Percentiles rank a stretch among this genome's conserved stretches.
These are phyloP conservation scores for Thalassiosira ordinaria DNA, from an alignment of 352 stramenopile genomes.

Conservation along the genomic window DNA sequence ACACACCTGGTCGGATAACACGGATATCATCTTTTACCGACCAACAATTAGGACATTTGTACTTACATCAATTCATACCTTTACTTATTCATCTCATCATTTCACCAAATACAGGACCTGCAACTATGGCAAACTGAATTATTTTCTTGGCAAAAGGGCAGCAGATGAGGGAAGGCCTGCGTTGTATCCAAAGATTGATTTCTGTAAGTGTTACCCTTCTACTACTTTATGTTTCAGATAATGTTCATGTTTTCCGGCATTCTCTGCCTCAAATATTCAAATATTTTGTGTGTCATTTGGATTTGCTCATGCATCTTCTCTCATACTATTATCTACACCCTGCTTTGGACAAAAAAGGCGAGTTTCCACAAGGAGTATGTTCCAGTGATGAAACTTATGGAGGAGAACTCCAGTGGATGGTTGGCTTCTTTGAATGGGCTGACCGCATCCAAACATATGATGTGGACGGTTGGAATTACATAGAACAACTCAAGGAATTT, in stretches of 20 bases:
- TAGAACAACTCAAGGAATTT: slow-evolving; percentile 59
- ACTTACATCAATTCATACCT: too few relatives aligned
- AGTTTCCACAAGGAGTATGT: slow-evolving; percentile 61
- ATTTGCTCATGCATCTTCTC: too few relatives aligned
- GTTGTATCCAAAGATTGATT: slow-evolving; percentile 60
- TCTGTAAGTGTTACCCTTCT: slow-evolving; percentile 46
- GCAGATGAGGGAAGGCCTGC: slow-evolving; percentile 35
- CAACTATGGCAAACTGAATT: slow-evolving; percentile 68
- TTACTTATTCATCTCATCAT: too few relatives aligned
- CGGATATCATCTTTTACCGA: too few relatives aligned
- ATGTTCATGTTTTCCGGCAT: too few relatives aligned
- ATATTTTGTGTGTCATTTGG: too few relatives aligned
- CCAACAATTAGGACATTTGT: too few relatives aligned
- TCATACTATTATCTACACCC: too few relatives aligned
- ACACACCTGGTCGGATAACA: too few relatives aligned
- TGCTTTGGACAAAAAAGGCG: too few relatives aligned
- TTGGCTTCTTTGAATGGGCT: slow-evolving; percentile 61
- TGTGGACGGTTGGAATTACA: slow-evolving; percentile 61
- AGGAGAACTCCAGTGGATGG: slow-evolving; percentile 64
- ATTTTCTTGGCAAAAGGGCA: slow-evolving; percentile 46
- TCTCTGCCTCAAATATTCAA: too few relatives aligned
- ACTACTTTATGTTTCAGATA: too few relatives aligned
- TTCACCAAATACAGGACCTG: slow-evolving; percentile 37
- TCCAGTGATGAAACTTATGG: slow-evolving; percentile 57
- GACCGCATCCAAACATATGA: slow-evolving; percentile 63